Conservation (phyloP, 1,284 basidiomycete species). For the Coriolopsis trogii region DNA sequence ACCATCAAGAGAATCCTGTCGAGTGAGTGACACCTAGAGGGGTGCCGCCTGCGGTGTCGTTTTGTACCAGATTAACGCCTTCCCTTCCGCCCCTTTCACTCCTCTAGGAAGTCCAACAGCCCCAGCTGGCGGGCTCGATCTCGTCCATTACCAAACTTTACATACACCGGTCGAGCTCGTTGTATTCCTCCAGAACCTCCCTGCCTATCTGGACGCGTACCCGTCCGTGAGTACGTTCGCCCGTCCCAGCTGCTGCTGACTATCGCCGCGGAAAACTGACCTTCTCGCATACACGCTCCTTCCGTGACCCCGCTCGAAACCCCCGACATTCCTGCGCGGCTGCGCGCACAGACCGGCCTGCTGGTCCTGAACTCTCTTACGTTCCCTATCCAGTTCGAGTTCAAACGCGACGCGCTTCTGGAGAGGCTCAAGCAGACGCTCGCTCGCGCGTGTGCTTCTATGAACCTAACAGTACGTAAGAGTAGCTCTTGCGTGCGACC, state of each 20-base stretch:
- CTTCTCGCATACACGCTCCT: not conserved
- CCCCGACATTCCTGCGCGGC: conserved; percentile 29
- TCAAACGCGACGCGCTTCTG: conserved; percentile 47
- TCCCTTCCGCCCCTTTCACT: too few relatives aligned
- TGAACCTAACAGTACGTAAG: conserved; percentile 53
- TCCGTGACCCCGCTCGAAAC: not conserved
- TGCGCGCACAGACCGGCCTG: conserved; percentile 48
- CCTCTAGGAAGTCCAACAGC: conserved; percentile 29
- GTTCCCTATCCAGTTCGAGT: conserved; percentile 59
- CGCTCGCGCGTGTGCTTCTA: conserved; percentile 48
- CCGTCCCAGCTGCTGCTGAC: too few relatives aligned
- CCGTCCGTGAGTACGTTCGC: conserved; percentile 48
- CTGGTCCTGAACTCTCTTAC: conserved; percentile 69
- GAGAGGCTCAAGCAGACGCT: conserved; percentile 57
- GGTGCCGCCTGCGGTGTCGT: conserved; percentile 1
- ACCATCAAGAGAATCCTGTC: conserved; percentile 44
- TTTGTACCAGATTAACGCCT: conserved; percentile 11
- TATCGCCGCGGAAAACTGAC: conserved; percentile 18
- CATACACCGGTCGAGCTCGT: conserved; percentile 58
- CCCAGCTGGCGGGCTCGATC: conserved; percentile 32
- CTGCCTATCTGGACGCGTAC: conserved; percentile 44
- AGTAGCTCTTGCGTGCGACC: conserved; percentile 15
- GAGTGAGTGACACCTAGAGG: conserved; percentile 34
- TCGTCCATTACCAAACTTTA: conserved; percentile 48
- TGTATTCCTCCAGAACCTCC: conserved; percentile 58